Base-by-base conservation (phyloP, 2,329 filamentous ascomycete genomes). In the Orbilia oligospora region DNA sequence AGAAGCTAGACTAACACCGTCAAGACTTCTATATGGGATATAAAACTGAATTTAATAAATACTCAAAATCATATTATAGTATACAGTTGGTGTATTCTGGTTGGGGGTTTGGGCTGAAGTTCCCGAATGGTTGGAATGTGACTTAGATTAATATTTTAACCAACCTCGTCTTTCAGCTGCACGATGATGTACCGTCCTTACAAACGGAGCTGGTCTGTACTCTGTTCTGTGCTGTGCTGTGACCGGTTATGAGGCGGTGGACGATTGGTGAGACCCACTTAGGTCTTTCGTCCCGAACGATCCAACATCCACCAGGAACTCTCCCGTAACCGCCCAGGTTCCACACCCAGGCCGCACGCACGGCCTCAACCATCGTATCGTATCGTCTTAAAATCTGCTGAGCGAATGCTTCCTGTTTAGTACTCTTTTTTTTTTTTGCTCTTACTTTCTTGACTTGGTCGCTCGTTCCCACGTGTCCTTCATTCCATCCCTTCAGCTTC, bases 301-400 rank as follows among this genome's bases (percentile, higher is more conserved):
- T 16, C 33, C 56, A 61, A 41, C 56, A 44, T 41, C 55, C 55
- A 61, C 18, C 55, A 61, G 20, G 55, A 61, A 61, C 55, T 1
- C 56, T 61, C 56, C 56, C 36, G 44, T 61, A 61, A 61, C 56
- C 56, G 56, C 56, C 56, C 56, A 61, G 36, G 56, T 61, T 27
- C 56, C 56, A 61, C 56, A 44, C 49, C 18, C 51, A 48, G 33
- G n/a, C 38, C 38, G 20, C 30, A 48, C 55, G 58, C 69, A 65
- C 69, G 69, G 69, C 69, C 70, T 73, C 46, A 36, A 33, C 36
- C 61, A 9, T 36, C 49, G 27, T 36, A 9, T 36, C 49, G 27
- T 36, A 20, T 27, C 48, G n/a, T 46, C n/a, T 61, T 27, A 33
- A 65, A 30, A 30, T 36, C 64, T 18, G 16, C 36, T 12, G 38